Conservation (phyloP, 768 basidiomycete genomes). For the Psilocybe cubensis region DNA sequence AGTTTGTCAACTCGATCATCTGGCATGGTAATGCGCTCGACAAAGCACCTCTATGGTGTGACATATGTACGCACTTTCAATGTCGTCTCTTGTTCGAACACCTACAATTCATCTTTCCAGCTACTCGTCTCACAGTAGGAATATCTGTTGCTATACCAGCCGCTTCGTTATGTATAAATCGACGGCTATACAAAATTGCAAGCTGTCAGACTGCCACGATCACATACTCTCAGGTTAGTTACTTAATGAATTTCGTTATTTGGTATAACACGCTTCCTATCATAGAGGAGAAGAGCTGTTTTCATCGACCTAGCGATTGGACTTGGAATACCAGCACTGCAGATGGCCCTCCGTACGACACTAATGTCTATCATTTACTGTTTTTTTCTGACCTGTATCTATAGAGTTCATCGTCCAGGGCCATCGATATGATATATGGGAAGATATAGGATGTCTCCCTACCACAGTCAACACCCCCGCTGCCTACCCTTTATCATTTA, state of each 20-base stretch:
- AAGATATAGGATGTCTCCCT: constrained; percentile 17
- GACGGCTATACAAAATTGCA: constrained; percentile 45
- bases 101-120: neutral
- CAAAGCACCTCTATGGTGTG: constrained; percentile 51
- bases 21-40: constrained; percentile 55
- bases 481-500: neutral
- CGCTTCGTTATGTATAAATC: constrained; percentile 46
- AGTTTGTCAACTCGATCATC: constrained; percentile 58
- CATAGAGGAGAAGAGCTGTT: constrained; percentile 14
- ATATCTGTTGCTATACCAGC: constrained; percentile 43
- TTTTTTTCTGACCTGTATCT: neutral
- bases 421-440: constrained; percentile 20
- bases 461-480: constrained; percentile 9
- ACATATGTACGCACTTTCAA: constrained; percentile 37
- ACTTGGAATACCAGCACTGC: constrained; percentile 37
- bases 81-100: neutral
- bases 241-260: neutral
- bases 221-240: constrained; percentile 32
- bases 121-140: constrained; percentile 33
- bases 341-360: constrained; percentile 35
- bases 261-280: neutral
- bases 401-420: constrained; percentile 45
- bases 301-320: constrained; percentile 37
- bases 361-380: neutral
- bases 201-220: constrained; percentile 14